These are phyloP conservation scores for Cladosporium sp. DNA, from an alignment of 2,329 filamentous ascomycete genomes.

Conservation along the genomic window DNA sequence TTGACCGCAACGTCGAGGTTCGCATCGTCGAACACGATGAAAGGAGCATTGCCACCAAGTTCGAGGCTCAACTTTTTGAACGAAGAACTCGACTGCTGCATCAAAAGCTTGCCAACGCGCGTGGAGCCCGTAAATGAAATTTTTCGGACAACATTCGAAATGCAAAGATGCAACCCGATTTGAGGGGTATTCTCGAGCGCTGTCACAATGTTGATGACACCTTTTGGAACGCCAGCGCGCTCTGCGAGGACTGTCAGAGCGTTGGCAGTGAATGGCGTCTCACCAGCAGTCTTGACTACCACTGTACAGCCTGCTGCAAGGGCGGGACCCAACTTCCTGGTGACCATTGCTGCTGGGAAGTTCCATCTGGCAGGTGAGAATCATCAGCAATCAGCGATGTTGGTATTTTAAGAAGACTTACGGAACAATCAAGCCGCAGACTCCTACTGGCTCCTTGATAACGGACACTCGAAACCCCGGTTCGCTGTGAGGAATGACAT, in stretches of 20 bases:
- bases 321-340: constrained; percentile 18
- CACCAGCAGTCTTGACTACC: constrained; percentile 21
- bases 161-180: constrained; percentile 12
- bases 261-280: constrained; percentile 22
- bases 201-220: constrained; percentile 17
- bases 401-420: background rate
- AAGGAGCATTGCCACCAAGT: constrained; percentile 27
- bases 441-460: constrained; percentile 25
- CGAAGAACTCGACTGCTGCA: constrained; percentile 17
- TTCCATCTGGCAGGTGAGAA: constrained; percentile 11
- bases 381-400: background rate
- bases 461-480: background rate
- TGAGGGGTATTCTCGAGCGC: constrained; percentile 10
- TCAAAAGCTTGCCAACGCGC: constrained; percentile 24
- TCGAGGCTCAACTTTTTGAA: constrained; percentile 24
- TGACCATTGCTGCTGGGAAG: constrained; percentile 24
- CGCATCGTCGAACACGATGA: constrained; percentile 28
- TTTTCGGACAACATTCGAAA: constrained; percentile 20
- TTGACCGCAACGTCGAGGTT: constrained; percentile 23
- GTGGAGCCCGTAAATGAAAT: constrained; percentile 27
- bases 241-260: constrained; percentile 19
- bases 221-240: constrained; percentile 18
- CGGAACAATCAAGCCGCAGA: constrained; percentile 18
- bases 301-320: constrained; percentile 27
- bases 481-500: constrained; percentile 1